Base-by-base conservation (phyloP, 768 basidiomycete species). In the Rhodosporidiobolus sp. region DNA sequence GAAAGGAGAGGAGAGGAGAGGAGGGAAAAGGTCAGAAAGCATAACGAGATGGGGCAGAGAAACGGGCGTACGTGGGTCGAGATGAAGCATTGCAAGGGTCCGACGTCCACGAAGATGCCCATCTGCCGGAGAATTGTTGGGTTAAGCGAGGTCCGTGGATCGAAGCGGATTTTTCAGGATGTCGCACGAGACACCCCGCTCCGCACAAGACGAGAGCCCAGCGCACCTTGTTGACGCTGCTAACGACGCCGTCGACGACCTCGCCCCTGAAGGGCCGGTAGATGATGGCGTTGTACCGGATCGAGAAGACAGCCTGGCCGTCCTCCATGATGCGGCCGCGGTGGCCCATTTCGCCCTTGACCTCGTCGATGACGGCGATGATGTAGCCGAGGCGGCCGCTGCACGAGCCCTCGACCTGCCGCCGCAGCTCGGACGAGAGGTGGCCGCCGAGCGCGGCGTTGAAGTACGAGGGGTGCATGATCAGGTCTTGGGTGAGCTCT, bases 211-310 rank as follows among this genome's bases (percentile, higher is more conserved):
- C 38, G 22, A 19, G 30, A 28, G 14, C 20, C 38, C 28, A 30
- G 67, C 88, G 78, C 76, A 93, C 95, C 86, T 96, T 96, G 81
- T 89, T 94, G 48, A 99, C 96, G 72, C 91, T 94, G 78, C 89
- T 90, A 26, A 99, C 95, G 6, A 94, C 89, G 0, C 93, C 95
- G 80, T 99, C 96, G 26, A 99, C 91, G 8, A 97, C 95, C 80
- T 99, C 95, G 17, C 94, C 94, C 81, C 97, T 96, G 86, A 98
- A 98, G n/a, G 96, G 96, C 82, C 97, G 94, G 86, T 96, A 97
- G 28, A 99, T 95, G 75, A 99, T 93, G 11, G 96, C 96, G 35
- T 90, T 88, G 82, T 98, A 99, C 65, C 90, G 85, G 30, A 93
- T 92, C 74, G 92, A 86, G 81, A 99, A 99, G 83, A 97, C 92